Percentiles rank a stretch among this genome's conserved stretches.
Conservation (phyloP, 139 green algal species). For the Tetratostichococcus sp. region DNA sequence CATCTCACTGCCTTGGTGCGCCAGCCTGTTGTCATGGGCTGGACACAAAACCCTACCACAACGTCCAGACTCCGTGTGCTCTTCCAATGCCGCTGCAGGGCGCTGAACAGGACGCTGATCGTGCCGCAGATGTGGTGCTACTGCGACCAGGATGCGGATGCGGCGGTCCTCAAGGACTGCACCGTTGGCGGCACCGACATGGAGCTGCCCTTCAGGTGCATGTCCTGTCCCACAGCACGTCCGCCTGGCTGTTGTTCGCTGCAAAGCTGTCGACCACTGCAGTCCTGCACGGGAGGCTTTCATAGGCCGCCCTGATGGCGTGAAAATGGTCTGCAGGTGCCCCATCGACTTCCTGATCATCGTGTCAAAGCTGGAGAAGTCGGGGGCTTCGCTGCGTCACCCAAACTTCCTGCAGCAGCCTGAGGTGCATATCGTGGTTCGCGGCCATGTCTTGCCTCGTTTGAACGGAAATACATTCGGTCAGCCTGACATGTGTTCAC, state of each 20-base stretch:
- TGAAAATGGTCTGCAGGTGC: neutral
- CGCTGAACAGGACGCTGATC: conserved; percentile 1
- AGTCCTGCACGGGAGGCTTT: too few relatives aligned
- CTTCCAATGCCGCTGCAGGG: too few relatives aligned
- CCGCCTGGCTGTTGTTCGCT: too few relatives aligned
- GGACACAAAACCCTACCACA: too few relatives aligned
- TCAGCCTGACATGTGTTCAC: too few relatives aligned
- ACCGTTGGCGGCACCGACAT: neutral
- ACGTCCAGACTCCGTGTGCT: neutral
- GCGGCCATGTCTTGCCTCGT: too few relatives aligned
- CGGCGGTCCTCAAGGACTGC: neutral
- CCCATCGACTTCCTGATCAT: neutral
- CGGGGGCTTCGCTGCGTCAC: neutral
- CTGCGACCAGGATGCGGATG: neutral
- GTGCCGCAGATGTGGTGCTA: neutral
- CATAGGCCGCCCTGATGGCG: too few relatives aligned
- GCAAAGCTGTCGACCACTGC: too few relatives aligned
- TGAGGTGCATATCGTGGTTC: too few relatives aligned
- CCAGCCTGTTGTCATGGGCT: too few relatives aligned
- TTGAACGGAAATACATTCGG: too few relatives aligned
- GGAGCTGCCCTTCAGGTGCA: neutral
- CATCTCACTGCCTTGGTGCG: too few relatives aligned
- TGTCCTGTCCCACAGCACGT: neutral
- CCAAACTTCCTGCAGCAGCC: neutral
- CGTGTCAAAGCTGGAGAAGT: neutral